These are phyloP conservation scores for Handroanthus guayacan DNA, from an alignment of 257 asterid species.

Conservation along the genomic window DNA sequence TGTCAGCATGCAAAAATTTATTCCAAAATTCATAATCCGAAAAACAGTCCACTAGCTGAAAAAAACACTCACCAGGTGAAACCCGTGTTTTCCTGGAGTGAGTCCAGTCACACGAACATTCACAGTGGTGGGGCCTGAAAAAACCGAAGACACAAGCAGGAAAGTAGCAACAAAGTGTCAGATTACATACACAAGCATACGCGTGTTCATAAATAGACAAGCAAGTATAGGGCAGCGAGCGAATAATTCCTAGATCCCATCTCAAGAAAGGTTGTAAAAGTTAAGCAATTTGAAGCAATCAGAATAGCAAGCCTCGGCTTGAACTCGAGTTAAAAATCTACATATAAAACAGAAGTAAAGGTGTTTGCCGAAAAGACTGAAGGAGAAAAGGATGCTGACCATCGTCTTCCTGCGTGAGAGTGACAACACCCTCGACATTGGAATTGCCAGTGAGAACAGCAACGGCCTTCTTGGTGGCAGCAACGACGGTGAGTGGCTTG, in stretches of 20 bases:
- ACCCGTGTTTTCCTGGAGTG: conserved; percentile 93
- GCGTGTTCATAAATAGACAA: neutral
- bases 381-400: conserved; percentile 48
- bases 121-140: conserved; percentile 88
- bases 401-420: conserved; percentile 77
- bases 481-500: conserved; percentile 64
- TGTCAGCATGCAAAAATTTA: neutral
- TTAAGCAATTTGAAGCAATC: neutral
- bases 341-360: neutral
- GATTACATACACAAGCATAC: neutral
- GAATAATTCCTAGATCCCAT: conserved; percentile 1
- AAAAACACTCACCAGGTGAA: conserved; percentile 74
- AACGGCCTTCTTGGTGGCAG: conserved; percentile 87
- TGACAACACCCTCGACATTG: conserved; percentile 90
- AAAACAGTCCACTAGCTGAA: neutral
- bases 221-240: neutral
- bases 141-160: conserved; percentile 22
- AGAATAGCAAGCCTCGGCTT: neutral
- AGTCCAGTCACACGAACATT: conserved; percentile 84
- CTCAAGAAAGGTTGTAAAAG: neutral
- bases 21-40: conserved; percentile 17
- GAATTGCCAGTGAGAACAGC: conserved; percentile 88
- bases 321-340: conserved; percentile 2
- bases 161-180: conserved; percentile 31
- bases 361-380: conserved; percentile 41